phyloP scores from a whole-genome alignment of 371 early-diverging fungal species.

The Choanephora cucurbitarum region DNA sequence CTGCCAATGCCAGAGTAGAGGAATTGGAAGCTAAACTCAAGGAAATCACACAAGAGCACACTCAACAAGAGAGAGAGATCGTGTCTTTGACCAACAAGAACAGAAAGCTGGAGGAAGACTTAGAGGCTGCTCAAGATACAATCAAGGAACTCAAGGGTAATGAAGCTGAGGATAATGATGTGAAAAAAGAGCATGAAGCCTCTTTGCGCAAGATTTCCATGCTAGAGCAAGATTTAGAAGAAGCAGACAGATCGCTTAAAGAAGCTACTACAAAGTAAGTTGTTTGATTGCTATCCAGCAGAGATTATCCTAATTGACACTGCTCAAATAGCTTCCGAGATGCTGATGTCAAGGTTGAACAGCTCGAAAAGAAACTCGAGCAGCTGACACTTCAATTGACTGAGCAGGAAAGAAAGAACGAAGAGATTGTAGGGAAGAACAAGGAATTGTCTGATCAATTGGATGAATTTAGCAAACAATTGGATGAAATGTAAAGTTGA shows the following conservation, averaged over 20 bases:
- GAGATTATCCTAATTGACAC: not conserved
- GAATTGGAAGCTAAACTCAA: slow-evolving; percentile 65
- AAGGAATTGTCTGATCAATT: slow-evolving; percentile 61
- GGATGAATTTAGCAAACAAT: slow-evolving; percentile 67
- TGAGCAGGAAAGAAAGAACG: slow-evolving; percentile 63
- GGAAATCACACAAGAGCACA: slow-evolving; percentile 55
- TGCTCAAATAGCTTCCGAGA: slow-evolving; percentile 63
- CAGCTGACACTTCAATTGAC: slow-evolving; percentile 64
- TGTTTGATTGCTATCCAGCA: too few relatives aligned
- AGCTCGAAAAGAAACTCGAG: slow-evolving; percentile 74
- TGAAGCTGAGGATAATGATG: slow-evolving; percentile 62
- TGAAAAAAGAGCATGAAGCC: slow-evolving; percentile 65
- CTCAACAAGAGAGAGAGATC: slow-evolving; percentile 72
- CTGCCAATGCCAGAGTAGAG: slow-evolving; percentile 66
- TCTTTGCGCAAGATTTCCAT: slow-evolving; percentile 62
- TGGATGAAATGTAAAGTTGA: slow-evolving; percentile 78
- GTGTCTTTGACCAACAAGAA: slow-evolving; percentile 71
- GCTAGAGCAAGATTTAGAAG: slow-evolving; percentile 71
- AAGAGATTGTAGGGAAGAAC: slow-evolving; percentile 65
- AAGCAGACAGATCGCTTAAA: slow-evolving; percentile 67
- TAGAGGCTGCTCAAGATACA: slow-evolving; percentile 63
- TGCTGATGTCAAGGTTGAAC: slow-evolving; percentile 80
- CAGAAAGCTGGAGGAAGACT: slow-evolving; percentile 62
- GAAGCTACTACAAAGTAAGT: slow-evolving; percentile 74
- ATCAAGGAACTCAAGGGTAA: slow-evolving; percentile 61